Base-by-base conservation (phyloP, 2,329 filamentous ascomycete genomes). In the Pseudopithomyces chartarum region DNA sequence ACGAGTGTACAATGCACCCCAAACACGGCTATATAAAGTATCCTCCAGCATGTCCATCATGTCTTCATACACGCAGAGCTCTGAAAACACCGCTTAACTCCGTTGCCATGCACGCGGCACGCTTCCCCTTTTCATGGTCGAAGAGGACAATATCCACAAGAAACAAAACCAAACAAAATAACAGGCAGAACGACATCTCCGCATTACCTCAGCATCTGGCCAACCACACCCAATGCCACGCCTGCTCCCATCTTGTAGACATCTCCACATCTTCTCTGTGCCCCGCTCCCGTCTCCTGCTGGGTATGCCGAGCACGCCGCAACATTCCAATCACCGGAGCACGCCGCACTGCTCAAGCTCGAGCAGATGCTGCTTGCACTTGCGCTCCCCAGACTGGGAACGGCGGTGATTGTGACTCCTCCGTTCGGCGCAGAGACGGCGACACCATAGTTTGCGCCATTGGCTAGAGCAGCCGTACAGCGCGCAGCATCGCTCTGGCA, bases 371-470 rank as follows among this genome's bases (percentile, higher is more conserved):
- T 58, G 52, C 61, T 65, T n/a, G 73, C 73, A 2, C 65, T 68
- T 48, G 59, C 49, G 6, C 51, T 29, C 1, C 71, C 73, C 47
- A 74, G 34, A 47, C 71, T 72, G 44, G 71, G 62, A 11, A 79
- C 74, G 11, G 79, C 74, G 2, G 78, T 78, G 12, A 83, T 79
- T 6, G 82, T 85, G 11, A 79, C 76, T 15, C 82, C 82, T 15
- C 72, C 79, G n/a, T 80, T 81, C 2, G 74, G 73, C 8, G 79
- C 82, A 2, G 71, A 78, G 22, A 85, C 73, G 1, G 83, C 85
- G 29, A 85, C 81, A 26, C 80, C 82, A 52, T 36, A 48, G 32
- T 81, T 79, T 2, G 76, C 77, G 45, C 74, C 73, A n/a, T 78
- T 80, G 23, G 79, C 81, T 57, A 85, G 73, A 29, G 78, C 73